Evolutionary conservation across 164 flowering plant species (phyloP).

Genomic region (Stephania cephalantha): DNA sequence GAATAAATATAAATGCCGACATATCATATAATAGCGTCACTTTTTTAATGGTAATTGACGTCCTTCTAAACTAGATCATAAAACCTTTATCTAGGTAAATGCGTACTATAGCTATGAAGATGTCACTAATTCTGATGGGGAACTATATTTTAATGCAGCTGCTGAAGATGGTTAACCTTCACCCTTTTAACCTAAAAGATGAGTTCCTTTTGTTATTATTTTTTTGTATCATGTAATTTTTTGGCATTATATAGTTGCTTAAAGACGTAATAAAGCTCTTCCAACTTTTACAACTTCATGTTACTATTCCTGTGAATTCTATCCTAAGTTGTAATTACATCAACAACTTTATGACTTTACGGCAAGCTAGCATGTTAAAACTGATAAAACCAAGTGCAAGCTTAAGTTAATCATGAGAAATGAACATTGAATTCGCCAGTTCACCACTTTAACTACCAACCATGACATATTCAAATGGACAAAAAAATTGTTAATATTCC

Average conservation of each 20-base stretch:
- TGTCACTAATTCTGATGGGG: slow-evolving; percentile 86
- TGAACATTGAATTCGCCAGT: background rate
- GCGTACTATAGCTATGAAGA: slow-evolving; percentile 69
- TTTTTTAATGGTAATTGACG: background rate
- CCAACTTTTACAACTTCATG: background rate
- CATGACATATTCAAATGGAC: background rate
- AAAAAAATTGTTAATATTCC: background rate
- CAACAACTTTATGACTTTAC: background rate
- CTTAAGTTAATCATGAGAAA: background rate
- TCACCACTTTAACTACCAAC: too few relatives aligned
- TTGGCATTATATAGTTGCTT: background rate
- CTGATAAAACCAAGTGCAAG: background rate
- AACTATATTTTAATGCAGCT: slow-evolving; percentile 49
- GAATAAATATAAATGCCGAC: background rate
- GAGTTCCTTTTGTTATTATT: background rate
- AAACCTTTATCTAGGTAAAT: slow-evolving; percentile 48
- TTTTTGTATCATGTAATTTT: background rate
- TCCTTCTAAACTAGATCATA: background rate
- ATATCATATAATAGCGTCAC: background rate
- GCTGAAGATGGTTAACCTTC: slow-evolving; percentile 13
- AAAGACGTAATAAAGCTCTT: background rate
- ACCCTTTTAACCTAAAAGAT: background rate
- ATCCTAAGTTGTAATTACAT: background rate
- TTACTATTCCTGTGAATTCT: too few relatives aligned
- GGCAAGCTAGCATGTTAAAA: background rate